These are phyloP conservation scores for Apophysomyces variabilis DNA, from an alignment of 371 early-diverging fungal species.

Conservation along the genomic window DNA sequence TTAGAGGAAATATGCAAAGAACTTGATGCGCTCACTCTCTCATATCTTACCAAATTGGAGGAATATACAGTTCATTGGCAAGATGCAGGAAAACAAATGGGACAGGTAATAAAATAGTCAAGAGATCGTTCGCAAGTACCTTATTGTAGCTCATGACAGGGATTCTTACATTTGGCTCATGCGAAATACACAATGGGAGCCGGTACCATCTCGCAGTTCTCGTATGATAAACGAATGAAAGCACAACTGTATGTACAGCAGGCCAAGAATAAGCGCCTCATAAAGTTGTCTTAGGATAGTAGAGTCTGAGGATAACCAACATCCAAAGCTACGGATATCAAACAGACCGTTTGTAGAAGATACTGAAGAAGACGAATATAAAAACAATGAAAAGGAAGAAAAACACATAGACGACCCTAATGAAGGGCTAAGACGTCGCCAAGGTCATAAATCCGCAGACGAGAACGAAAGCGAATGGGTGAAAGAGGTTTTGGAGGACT, in stretches of 20 bases:
- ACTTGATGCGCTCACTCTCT: slow-evolving; percentile 34
- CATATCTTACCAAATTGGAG: slow-evolving; percentile 38
- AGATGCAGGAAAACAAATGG: slow-evolving; percentile 25
- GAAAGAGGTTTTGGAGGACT: slow-evolving; percentile 25
- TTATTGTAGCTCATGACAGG: slow-evolving; percentile 26
- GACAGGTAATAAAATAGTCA: slow-evolving; percentile 27
- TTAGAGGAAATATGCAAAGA: slow-evolving; percentile 22
- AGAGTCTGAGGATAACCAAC: slow-evolving; percentile 5
- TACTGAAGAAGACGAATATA: slow-evolving; percentile 17
- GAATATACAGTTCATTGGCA: slow-evolving; percentile 42
- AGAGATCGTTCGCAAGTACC: neutral
- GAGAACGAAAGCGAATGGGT: slow-evolving; percentile 23
- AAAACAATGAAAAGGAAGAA: slow-evolving; percentile 19
- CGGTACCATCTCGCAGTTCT: slow-evolving; percentile 42
- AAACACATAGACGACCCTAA: slow-evolving; percentile 16
- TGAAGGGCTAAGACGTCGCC: slow-evolving; percentile 13
- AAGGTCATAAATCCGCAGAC: slow-evolving; percentile 14
- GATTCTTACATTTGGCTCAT: slow-evolving; percentile 54
- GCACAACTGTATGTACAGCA: slow-evolving; percentile 47
- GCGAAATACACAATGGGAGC: slow-evolving; percentile 63
- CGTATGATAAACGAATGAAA: slow-evolving; percentile 62
- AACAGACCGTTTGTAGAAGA: slow-evolving; percentile 9
- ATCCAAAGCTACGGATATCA: slow-evolving; percentile 5
- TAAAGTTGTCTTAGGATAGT: neutral
- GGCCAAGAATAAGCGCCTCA: neutral